Evolutionary conservation across 164 flowering plant species (phyloP), one percentile per base, ranked within the genome.

Genomic region (Chimonanthus praecox): DNA sequence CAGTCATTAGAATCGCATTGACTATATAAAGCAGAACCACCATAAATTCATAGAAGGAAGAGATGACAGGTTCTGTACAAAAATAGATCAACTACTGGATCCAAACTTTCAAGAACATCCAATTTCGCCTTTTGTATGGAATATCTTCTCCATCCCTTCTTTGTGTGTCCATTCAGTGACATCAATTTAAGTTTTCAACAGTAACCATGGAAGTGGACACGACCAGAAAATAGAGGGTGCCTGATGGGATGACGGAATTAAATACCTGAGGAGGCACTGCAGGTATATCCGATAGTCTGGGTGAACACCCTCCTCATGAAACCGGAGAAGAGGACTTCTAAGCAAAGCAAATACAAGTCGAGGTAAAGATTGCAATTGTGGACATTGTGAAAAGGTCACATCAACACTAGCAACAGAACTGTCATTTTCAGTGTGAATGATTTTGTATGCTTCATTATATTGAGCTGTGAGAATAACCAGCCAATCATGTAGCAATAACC

Each of bases 291-390:
- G 86, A 74, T 88, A 90, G 77, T 96, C 99, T 21, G 99, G 99
- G 80, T 96, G 99, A 75, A 96, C 97, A 61, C 99, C 99, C 84
- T 96, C 99, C 84, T 96, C 99, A 83, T 96, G 99, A 46, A 90
- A 86, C 68, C 95, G 95, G 62, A 96, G 94, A 72, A 96, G 94
- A 77, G 98, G 97, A 79, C 79, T 93, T 71, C 97, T 84, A 72
- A 92, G 91, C 78, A 95, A 80, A 80, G 97, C 98, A 86, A 95
- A 93, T 49, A 95, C 86, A 69, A 95, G 83, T 63, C 98, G 93
- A 74, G 99, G 91, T 71, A 95, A 82, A 72, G 85, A 85, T 78
- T 90, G 98, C 78, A 95, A 80, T 67, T 93, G 97, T 60, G 97
- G 98, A 77, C 97, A 92, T 73, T 93, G 93, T 67, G 89, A 85